Evolutionary conservation across 495 filamentous ascomycete genomes (phyloP), one percentile per base, ranked within the genome.

Genomic region (Annulohypoxylon nitens): DNA sequence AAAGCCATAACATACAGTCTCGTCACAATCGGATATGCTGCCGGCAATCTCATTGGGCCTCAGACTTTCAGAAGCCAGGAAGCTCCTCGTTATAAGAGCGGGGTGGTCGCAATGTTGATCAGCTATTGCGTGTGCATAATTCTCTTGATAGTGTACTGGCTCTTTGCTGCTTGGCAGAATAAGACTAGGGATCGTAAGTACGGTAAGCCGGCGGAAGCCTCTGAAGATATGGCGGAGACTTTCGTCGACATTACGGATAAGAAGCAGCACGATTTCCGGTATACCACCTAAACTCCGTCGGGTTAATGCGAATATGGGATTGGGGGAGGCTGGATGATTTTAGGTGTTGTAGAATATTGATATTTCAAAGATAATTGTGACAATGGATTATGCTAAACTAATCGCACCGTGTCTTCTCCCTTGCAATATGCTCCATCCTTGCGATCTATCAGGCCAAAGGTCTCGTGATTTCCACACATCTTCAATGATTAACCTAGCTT

Each of bases 11-110:
- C 86, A 0, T 82, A 81, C 59, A 82, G 82, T 16, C 67, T 82
- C 23, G 64, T 86, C 33, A 85, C 85, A 33, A 81, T 82, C 14
- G 83, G 81, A 6, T 88, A 87, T 69, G 87, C 84, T 37, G 80
- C 86, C 2, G 86, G 85, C 0, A 88, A 87, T 76, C 85, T 86
- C 34, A 83, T 84, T 70, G 82, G 83, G n/a, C 83, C 86, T 23
- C 85, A 85, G 79, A 85, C 85, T 0, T 88, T 88, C 54, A 84
- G 82, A 61, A 73, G 69, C 8, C 82, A 79, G 25, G 84, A 87
- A 75, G 81, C 81, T 3, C 86, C 86, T n/a, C 65, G 79, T 9
- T 84, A 84, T 61, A 76, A 78, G 1, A 72, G 65, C 3, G 76
- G 81, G 7, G 78, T 81, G 25, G 60, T 76, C 39, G 74, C 75